Evolutionary conservation across 108 stramenopile species (phyloP).

Genomic region (Seminavis robusta): DNA sequence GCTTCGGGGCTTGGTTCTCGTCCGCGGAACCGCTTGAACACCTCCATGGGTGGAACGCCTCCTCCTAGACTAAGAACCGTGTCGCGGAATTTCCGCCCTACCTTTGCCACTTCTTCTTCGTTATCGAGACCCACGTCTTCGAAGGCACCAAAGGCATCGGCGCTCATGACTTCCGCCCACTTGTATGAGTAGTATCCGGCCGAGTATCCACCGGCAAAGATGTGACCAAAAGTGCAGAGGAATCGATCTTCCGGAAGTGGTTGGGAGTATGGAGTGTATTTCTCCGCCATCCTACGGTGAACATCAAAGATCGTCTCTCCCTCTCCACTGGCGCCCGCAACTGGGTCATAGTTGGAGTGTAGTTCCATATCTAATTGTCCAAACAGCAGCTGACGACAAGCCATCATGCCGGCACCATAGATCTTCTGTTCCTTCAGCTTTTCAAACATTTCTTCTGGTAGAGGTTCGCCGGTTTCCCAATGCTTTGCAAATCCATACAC

Average conservation of each 20-base stretch:
- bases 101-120: slow-evolving; percentile 79
- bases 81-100: slow-evolving; percentile 90
- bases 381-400: slow-evolving; percentile 95
- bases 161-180: slow-evolving; percentile 98
- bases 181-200: slow-evolving; percentile 97
- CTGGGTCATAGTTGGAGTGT: slow-evolving; percentile 85
- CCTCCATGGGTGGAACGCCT: slow-evolving; percentile 87
- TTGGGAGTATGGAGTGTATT: slow-evolving; percentile 84
- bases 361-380: slow-evolving; percentile 95
- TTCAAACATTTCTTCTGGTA: slow-evolving; percentile 94
- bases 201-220: slow-evolving; percentile 96
- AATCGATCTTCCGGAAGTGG: slow-evolving; percentile 95
- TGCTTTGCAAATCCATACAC: slow-evolving; percentile 96
- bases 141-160: slow-evolving; percentile 97
- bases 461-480: slow-evolving; percentile 93
- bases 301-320: slow-evolving; percentile 89
- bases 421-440: slow-evolving; percentile 92
- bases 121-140: slow-evolving; percentile 98
- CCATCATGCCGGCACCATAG: slow-evolving; percentile 90
- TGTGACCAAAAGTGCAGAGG: slow-evolving; percentile 94
- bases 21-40: slow-evolving; percentile 94
- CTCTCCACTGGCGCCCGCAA: slow-evolving; percentile 33
- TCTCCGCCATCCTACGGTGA: slow-evolving; percentile 78
- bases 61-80: slow-evolving; percentile 91
- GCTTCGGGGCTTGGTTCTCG: slow-evolving; percentile 95